Evolutionary conservation across 129 eudicot species (phyloP).

Genomic region (Scalesia atractyloides): DNA sequence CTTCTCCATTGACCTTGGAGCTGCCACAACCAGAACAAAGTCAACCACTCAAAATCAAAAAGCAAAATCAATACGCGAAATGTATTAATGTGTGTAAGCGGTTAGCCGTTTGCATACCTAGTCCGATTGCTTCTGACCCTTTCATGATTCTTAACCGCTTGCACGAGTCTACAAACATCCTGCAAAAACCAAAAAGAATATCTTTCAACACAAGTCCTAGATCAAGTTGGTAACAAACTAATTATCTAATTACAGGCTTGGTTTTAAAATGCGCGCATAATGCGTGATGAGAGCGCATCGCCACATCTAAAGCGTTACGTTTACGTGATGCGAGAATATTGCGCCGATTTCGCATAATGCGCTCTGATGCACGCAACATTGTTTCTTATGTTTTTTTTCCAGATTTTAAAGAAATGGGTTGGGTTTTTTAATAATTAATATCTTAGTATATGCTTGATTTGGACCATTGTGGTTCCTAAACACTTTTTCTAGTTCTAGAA

Average conservation of each 20-base stretch:
- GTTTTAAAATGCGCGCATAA: not conserved
- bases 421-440: no score
- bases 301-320: no score
- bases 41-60: conserved; percentile 8
- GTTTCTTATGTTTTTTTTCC: no score
- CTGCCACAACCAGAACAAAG: conserved; percentile 39
- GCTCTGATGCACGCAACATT: no score
- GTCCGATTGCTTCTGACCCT: conserved; percentile 93
- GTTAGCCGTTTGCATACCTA: conserved; percentile 52
- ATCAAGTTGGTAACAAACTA: not conserved
- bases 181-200: conserved; percentile 27
- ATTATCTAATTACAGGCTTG: not conserved
- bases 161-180: conserved; percentile 90
- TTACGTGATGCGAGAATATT: no score
- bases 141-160: conserved; percentile 91
- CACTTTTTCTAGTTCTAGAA: no score
- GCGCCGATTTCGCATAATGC: no score
- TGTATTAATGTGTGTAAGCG: not conserved
- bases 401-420: no score
- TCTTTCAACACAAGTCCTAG: not conserved
- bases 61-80: not conserved
- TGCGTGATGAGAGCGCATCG: no score
- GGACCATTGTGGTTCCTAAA: no score
- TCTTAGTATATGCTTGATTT: no score
- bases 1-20: conserved; percentile 77